A percentile compares a stretch with the other conserved stretches of the same genome.
These are phyloP conservation scores for Russula sp. DNA, from an alignment of 768 basidiomycete genomes.

Conservation along the genomic window DNA sequence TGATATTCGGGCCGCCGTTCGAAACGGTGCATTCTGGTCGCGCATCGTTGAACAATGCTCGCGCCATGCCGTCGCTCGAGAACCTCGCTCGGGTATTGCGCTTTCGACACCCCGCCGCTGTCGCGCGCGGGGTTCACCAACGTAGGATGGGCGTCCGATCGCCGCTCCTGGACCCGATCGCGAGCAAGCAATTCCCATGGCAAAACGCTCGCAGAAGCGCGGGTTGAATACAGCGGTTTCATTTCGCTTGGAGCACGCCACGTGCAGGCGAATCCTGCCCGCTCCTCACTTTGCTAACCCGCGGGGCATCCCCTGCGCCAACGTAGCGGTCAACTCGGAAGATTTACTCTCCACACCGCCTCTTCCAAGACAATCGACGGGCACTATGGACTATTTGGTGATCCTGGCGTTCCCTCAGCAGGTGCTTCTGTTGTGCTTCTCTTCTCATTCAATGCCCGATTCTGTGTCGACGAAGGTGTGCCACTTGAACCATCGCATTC, in stretches of 20 bases:
- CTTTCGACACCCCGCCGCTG: neutral
- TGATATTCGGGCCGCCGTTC: constrained; percentile 5
- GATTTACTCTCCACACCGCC: constrained; percentile 20
- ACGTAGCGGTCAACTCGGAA: constrained; percentile 12
- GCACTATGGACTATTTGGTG: constrained; percentile 9
- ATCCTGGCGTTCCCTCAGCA: constrained; percentile 10
- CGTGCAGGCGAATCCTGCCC: constrained; percentile 13
- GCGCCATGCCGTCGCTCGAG: constrained; percentile 2
- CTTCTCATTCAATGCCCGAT: constrained; percentile 18
- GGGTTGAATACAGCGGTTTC: neutral
- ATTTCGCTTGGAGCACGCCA: constrained; percentile 18
- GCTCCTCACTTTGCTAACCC: constrained; percentile 1
- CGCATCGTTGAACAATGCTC: neutral
- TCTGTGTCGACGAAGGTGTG: constrained; percentile 5
- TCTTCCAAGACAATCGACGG: constrained; percentile 15
- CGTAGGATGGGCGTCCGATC: constrained; percentile 14
- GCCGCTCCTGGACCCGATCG: constrained; percentile 3
- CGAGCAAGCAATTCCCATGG: constrained; percentile 7
- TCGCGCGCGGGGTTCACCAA: constrained; percentile 4
- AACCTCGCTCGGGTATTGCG: neutral
- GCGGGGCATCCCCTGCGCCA: constrained; percentile 16
- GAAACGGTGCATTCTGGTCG: constrained; percentile 10
- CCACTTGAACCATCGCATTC: constrained; percentile 2
- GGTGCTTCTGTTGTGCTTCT: neutral
- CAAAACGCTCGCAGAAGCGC: constrained; percentile 15